These are phyloP conservation scores for Penicillium digitatum DNA, from an alignment of 2,329 filamentous ascomycete species.

Conservation along the genomic window DNA sequence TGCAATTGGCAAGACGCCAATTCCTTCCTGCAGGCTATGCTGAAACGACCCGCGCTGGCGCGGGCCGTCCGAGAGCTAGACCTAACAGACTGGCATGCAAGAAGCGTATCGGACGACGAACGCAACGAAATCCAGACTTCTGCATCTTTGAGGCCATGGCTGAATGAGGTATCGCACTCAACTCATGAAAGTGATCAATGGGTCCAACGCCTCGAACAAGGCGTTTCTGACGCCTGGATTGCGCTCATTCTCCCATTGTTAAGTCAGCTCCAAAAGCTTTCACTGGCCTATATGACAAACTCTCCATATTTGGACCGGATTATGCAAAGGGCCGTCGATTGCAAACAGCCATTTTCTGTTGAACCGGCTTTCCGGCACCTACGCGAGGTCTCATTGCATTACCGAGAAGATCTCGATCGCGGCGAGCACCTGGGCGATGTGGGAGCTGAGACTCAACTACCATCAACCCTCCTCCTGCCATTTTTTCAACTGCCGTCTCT, in stretches of 20 bases:
- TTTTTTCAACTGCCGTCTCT: constrained; percentile 28
- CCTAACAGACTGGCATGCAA: constrained; percentile 21
- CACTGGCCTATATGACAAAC: constrained; percentile 19
- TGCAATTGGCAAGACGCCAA: constrained; percentile 16
- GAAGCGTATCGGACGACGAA: constrained; percentile 3
- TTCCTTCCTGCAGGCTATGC: constrained; percentile 22
- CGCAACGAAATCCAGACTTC: background rate
- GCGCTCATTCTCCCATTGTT: constrained; percentile 26
- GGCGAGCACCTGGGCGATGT: constrained; percentile 5
- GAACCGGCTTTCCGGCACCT: constrained; percentile 20
- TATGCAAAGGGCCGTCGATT: constrained; percentile 20
- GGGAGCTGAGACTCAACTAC: constrained; percentile 3
- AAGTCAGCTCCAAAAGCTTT: constrained; percentile 23
- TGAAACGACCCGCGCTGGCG: constrained; percentile 23
- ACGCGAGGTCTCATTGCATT: constrained; percentile 19
- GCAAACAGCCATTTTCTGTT: constrained; percentile 17
- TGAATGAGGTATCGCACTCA: constrained; percentile 15
- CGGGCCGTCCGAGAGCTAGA: constrained; percentile 23
- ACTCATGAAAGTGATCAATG: constrained; percentile 22
- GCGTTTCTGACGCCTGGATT: constrained; percentile 27
- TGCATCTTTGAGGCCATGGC: constrained; percentile 3
- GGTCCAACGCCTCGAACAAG: constrained; percentile 20
- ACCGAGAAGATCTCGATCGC: constrained; percentile 18
- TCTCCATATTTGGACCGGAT: constrained; percentile 22
- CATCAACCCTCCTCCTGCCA: constrained; percentile 18